Evolutionary conservation across 495 filamentous ascomycete genomes (phyloP).

Genomic region (Hypoxylon cercidicola): DNA sequence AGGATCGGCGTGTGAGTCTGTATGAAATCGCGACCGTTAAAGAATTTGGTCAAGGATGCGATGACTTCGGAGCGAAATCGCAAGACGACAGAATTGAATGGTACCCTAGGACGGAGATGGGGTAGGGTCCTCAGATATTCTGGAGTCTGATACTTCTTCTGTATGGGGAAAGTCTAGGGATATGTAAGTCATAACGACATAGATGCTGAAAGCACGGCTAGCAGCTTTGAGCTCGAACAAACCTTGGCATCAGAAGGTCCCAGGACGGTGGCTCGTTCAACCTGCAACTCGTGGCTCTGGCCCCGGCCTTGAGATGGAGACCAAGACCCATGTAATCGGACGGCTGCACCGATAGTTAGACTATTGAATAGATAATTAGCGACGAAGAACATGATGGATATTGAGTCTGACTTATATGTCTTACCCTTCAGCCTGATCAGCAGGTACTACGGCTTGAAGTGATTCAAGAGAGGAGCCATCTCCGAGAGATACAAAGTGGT

Average conservation of each 20-base stretch:
- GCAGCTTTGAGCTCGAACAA: conserved; percentile 45
- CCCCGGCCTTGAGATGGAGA: conserved; percentile 73
- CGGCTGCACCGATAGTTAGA: conserved; percentile 80
- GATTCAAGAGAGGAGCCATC: conserved; percentile 86
- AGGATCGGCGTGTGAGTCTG: conserved; percentile 94
- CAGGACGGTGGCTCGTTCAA: conserved; percentile 71
- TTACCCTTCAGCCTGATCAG: conserved; percentile 80
- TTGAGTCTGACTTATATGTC: conserved; percentile 50
- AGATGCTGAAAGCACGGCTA: conserved; percentile 20
- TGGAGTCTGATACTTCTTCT: conserved; percentile 91
- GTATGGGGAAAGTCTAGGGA: conserved; percentile 82
- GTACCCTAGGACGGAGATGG: conserved; percentile 87
- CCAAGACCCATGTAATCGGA: conserved; percentile 84
- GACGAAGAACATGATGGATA: conserved; percentile 24
- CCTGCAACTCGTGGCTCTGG: conserved; percentile 85
- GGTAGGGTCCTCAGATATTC: conserved; percentile 91
- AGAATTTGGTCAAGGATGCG: conserved; percentile 76
- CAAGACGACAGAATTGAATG: conserved; percentile 80
- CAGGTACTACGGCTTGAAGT: conserved; percentile 83
- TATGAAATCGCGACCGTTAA: conserved; percentile 73
- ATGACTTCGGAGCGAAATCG: conserved; percentile 85
- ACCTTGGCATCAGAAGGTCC: conserved; percentile 84
- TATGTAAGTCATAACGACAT: conserved; percentile 37
- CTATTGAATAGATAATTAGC: conserved; percentile 57
- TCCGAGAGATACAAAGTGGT: conserved; percentile 83